Evolutionary conservation across 2,329 filamentous ascomycete species (phyloP), one percentile per base, ranked within the genome.

Genomic region (Coniochaeta sp.): DNA sequence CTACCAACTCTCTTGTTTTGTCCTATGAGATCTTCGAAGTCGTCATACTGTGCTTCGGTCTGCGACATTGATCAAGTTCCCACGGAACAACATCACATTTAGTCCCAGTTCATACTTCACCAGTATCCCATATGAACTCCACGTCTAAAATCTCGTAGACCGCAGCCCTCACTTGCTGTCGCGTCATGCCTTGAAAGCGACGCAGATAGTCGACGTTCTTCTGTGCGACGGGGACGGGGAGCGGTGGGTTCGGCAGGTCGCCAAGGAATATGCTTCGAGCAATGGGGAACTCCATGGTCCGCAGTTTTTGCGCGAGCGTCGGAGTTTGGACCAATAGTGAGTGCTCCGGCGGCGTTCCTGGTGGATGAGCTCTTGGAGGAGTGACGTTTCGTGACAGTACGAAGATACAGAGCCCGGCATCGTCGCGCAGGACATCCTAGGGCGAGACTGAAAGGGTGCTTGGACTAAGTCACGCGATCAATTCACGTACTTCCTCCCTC

Each of bases 141-240:
- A 38, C 36, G 36, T 38, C 36, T 38, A 55, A 55, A 24, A 55
- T 28, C 16, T 55, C 26, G 19, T 32, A 55, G 32, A 55, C 50
- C 26, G 50, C 50, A 55, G 50, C 50, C 50, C 26, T 55, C 50
- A 55, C 50, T 55, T 55, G 32, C 50, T 55, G 50, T 55, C 50
- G 50, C 50, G 50, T 55, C 50, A 55, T 55, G 50, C 50, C 50
- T 55, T 55, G 50, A 55, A 55, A 55, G 50, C 50, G 32, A 55
- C 26, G 32, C 14, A 55, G n/a, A 55, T 55, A 32, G 36, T 38
- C 16, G 36, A 38, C 36, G 16, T 55, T 55, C 19, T 55, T 55
- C 30, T 30, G 50, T 22, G 50, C 50, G 50, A 55, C 19, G 32
- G 50, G 32, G 36, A 38, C 36, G 36, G 36, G 36, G 36, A 5